A percentile compares a stretch with the other conserved stretches of the same genome.
Evolutionary conservation across 257 asterid species (phyloP).

Genomic region (Ilex aquifolium): DNA sequence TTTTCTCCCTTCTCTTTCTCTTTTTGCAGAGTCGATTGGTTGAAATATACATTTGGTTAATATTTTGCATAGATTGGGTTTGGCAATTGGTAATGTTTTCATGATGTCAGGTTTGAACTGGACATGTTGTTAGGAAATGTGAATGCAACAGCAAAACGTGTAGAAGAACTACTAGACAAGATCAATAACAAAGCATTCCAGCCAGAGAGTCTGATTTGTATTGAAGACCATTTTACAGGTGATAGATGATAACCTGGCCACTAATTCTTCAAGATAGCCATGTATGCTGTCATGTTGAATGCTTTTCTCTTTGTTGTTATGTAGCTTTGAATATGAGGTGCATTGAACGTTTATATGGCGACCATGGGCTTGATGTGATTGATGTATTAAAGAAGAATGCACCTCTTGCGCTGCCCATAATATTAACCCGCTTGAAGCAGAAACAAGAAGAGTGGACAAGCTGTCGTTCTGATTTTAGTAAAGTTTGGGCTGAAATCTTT

Average conservation of each 20-base stretch:
- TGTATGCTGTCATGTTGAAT: constrained; percentile 19
- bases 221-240: constrained; percentile 86
- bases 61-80: constrained; percentile 7
- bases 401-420: constrained; percentile 76
- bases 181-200: constrained; percentile 43
- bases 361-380: constrained; percentile 97
- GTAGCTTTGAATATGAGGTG: constrained; percentile 82
- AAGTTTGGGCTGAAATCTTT: constrained; percentile 95
- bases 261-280: constrained; percentile 15
- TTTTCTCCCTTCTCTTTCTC: no score
- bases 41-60: constrained; percentile 2
- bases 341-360: constrained; percentile 96
- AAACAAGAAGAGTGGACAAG: constrained; percentile 94
- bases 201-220: constrained; percentile 40
- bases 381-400: constrained; percentile 84
- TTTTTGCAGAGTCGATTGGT: no score
- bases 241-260: constrained; percentile 21
- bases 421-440: constrained; percentile 88
- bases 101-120: constrained; percentile 79
- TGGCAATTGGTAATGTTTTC: constrained; percentile 26
- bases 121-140: constrained; percentile 95
- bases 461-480: constrained; percentile 88
- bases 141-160: constrained; percentile 64
- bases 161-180: constrained; percentile 73
- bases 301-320: constrained; percentile 7